A percentile compares a stretch with the other conserved stretches of the same genome.
Evolutionary conservation across 331 rosid species (phyloP).

Genomic region (Dryas integrifolia): DNA sequence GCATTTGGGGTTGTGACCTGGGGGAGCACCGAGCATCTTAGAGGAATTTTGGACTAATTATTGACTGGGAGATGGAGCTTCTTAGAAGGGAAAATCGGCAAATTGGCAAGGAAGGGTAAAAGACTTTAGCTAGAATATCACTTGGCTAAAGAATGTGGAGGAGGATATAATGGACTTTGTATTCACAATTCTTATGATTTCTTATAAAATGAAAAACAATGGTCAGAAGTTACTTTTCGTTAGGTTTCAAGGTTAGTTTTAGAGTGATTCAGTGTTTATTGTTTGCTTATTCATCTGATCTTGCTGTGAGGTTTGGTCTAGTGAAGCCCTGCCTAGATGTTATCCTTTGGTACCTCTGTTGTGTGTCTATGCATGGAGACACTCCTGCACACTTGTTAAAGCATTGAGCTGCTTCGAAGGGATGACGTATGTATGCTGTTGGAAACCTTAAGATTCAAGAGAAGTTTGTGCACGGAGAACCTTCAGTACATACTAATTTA

Average conservation of each 20-base stretch:
- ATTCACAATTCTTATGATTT: too few species aligned
- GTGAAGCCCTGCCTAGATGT: neutral
- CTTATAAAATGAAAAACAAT: too few species aligned
- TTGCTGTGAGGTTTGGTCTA: neutral
- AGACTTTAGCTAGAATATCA: too few species aligned
- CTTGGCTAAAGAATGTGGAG: too few species aligned
- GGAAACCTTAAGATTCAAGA: neutral
- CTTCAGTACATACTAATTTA: neutral
- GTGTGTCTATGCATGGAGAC: neutral
- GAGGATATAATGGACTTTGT: too few species aligned
- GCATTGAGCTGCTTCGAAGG: neutral
- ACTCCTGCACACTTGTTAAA: neutral
- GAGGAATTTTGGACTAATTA: neutral
- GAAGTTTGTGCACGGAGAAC: neutral
- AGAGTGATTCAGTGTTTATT: neutral
- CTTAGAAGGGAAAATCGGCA: neutral
- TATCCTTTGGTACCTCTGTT: neutral
- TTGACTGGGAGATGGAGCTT: neutral
- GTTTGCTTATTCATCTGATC: neutral
- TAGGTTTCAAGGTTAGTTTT: neutral
- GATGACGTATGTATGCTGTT: neutral
- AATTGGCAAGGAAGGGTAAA: too few species aligned
- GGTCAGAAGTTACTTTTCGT: too few species aligned
- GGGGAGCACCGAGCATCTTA: neutral
- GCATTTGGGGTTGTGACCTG: neutral